phyloP scores from a whole-genome alignment of 139 green algal species.

The Bryopsis sp. region DNA sequence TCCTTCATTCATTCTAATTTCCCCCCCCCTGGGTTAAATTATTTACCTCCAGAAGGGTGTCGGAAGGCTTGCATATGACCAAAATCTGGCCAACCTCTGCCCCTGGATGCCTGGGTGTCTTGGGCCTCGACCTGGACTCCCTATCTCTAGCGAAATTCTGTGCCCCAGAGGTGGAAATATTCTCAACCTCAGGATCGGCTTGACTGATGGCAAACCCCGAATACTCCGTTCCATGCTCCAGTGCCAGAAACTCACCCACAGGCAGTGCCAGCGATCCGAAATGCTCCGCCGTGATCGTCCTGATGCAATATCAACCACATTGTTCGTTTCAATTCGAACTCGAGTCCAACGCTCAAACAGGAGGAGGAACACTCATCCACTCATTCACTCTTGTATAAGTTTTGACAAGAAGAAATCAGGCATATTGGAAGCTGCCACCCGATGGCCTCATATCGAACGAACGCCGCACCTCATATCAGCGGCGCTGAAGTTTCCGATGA shows the following conservation, averaged over 20 bases:
- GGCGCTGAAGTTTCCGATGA: slow-evolving; percentile 14
- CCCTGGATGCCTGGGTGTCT: slow-evolving; percentile 3
- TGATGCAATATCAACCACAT: no score
- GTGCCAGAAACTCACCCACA: slow-evolving; percentile 72
- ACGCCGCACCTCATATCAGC: slow-evolving; percentile 17
- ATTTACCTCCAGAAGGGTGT: no score
- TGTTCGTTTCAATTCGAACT: no score
- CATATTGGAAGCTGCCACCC: no score
- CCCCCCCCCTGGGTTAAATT: no score
- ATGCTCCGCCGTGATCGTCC: slow-evolving; percentile 50
- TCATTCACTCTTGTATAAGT: no score
- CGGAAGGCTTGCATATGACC: background rate
- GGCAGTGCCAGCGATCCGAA: slow-evolving; percentile 68
- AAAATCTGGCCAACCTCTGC: background rate
- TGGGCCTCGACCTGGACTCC: background rate
- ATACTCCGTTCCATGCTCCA: slow-evolving; percentile 59
- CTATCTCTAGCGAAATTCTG: background rate
- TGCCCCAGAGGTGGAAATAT: background rate
- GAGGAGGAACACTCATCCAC: no score
- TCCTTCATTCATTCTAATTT: no score
- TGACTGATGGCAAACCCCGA: slow-evolving; percentile 4
- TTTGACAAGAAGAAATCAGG: no score
- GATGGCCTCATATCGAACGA: no score
- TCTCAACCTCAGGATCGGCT: background rate
- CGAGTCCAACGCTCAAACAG: no score